Percentiles rank a stretch among this genome's conserved stretches.
Conservation (phyloP, 768 basidiomycete species). For the Boletus rubescentipes region DNA sequence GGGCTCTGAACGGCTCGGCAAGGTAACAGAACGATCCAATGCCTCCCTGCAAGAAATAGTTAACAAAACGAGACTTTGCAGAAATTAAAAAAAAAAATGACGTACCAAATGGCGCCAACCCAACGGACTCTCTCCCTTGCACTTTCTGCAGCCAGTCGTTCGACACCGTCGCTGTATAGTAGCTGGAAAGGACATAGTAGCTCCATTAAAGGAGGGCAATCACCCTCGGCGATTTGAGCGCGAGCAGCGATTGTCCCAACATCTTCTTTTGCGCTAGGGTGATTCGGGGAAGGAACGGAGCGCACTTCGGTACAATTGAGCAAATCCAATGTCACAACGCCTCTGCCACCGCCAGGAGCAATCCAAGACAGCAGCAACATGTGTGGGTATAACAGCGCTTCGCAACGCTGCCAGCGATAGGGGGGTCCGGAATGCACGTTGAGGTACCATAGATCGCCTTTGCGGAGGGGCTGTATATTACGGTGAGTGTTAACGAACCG, state of each 20-base stretch:
- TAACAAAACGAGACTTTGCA: background rate
- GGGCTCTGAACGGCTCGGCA: slow-evolving; percentile 43
- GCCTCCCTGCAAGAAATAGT: slow-evolving; percentile 59
- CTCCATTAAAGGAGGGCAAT: slow-evolving; percentile 55
- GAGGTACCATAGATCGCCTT: slow-evolving; percentile 87
- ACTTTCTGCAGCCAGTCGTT: slow-evolving; percentile 86
- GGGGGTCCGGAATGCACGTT: slow-evolving; percentile 85
- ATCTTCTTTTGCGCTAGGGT: slow-evolving; percentile 80
- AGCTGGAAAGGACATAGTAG: slow-evolving; percentile 88
- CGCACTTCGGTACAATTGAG: slow-evolving; percentile 86
- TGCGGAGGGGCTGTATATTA: slow-evolving; percentile 69
- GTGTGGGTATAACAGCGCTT: slow-evolving; percentile 79
- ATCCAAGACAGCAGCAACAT: slow-evolving; percentile 87
- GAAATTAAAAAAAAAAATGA: slow-evolving; percentile 24
- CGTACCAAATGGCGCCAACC: slow-evolving; percentile 86
- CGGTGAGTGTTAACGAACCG: slow-evolving; percentile 9
- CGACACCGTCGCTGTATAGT: slow-evolving; percentile 86
- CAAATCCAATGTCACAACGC: slow-evolving; percentile 83
- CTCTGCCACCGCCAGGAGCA: slow-evolving; percentile 77
- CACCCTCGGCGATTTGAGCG: slow-evolving; percentile 49
- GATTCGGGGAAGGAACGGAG: slow-evolving; percentile 76
- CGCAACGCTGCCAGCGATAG: slow-evolving; percentile 79
- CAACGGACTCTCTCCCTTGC: slow-evolving; percentile 83
- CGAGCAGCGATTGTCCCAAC: slow-evolving; percentile 83
- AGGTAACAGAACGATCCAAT: slow-evolving; percentile 59